A percentile compares a stretch with the other conserved stretches of the same genome.
These are phyloP conservation scores for Annulohypoxylon bovei DNA, from an alignment of 495 filamentous ascomycete species.

Conservation along the genomic window DNA sequence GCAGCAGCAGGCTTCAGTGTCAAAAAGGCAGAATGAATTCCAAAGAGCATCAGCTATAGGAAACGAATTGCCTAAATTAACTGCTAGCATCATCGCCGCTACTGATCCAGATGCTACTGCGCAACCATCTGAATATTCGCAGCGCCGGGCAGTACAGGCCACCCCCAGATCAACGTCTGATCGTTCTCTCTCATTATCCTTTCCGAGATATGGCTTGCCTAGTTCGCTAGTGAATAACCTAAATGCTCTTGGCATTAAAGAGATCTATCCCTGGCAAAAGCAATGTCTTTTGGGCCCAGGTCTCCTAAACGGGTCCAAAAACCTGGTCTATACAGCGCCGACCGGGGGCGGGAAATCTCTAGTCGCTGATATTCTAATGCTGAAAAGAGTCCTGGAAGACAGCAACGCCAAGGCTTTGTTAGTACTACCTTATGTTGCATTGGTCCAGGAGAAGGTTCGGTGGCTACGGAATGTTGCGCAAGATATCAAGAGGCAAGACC, in stretches of 20 bases:
- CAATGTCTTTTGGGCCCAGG: slow-evolving; percentile 76
- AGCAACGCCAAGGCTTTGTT: slow-evolving; percentile 75
- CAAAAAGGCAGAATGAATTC: slow-evolving; percentile 38
- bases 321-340: slow-evolving; percentile 85
- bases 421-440: slow-evolving; percentile 83
- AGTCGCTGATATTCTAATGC: slow-evolving; percentile 78
- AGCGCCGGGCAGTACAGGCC: slow-evolving; percentile 51
- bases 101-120: slow-evolving; percentile 11
- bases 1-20: slow-evolving; percentile 14
- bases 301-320: slow-evolving; percentile 70
- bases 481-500: slow-evolving; percentile 61
- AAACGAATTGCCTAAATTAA: slow-evolving; percentile 40
- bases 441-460: slow-evolving; percentile 84
- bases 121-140: slow-evolving; percentile 57
- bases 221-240: slow-evolving; percentile 71
- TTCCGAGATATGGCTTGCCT: slow-evolving; percentile 73
- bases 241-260: slow-evolving; percentile 67
- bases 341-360: slow-evolving; percentile 86
- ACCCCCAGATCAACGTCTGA: slow-evolving; percentile 65
- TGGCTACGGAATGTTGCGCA: slow-evolving; percentile 78
- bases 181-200: slow-evolving; percentile 68
- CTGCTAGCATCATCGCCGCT: slow-evolving; percentile 50
- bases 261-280: slow-evolving; percentile 87
- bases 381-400: slow-evolving; percentile 75
- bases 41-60: slow-evolving; percentile 33